Evolutionary conservation across 495 filamentous ascomycete species (phyloP), one percentile per base, ranked within the genome.

Genomic region (Aspergillus carlsbadensis): DNA sequence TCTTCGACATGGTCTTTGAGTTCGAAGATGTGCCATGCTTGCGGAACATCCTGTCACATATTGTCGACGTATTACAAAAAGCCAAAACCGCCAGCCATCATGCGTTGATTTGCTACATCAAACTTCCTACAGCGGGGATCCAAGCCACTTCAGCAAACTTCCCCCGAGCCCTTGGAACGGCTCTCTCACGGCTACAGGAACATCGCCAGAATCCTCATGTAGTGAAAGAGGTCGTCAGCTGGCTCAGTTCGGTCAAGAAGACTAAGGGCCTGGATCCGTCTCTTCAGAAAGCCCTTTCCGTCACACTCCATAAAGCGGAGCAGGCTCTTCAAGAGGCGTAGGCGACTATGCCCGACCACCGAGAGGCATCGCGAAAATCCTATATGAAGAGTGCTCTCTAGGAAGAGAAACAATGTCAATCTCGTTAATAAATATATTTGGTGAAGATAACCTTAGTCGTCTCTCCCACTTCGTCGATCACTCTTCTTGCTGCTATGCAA

Each of bases 401-500:
- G n/a, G n/a, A n/a, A n/a, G n/a, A n/a, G n/a, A n/a, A n/a, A n/a
- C 26, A 29, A 29, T 3, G 26, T 29, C 26, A 29, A 29, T 29
- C 26, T 8, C 8, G 42, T 35, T 58, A 54, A 52, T 51, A 59
- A 61, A 37, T 48, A 68, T 61, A 55, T 22, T 41, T 26, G 54
- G 57, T 24, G 54, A 61, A 65, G 62, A 65, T 13, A 59, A 54
- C 56, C n/a, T 55, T 60, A 77, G 55, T 78, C 71, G 60, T 76
- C 72, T 52, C 70, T 71, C 60, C 56, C 72, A 56, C 81, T 76
- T 69, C 79, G 81, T 20, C 92, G 81, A 54, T 75, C 80, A 21
- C 78, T 79, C 71, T 98, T 98, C 75, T 97, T 98, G 45, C 76
- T 82, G 61, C 87, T 85, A 47, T 88, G 88, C 24, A 77, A 60